phyloP scores from a whole-genome alignment of 768 basidiomycete species.

The Leucocoprinus leucothites region DNA sequence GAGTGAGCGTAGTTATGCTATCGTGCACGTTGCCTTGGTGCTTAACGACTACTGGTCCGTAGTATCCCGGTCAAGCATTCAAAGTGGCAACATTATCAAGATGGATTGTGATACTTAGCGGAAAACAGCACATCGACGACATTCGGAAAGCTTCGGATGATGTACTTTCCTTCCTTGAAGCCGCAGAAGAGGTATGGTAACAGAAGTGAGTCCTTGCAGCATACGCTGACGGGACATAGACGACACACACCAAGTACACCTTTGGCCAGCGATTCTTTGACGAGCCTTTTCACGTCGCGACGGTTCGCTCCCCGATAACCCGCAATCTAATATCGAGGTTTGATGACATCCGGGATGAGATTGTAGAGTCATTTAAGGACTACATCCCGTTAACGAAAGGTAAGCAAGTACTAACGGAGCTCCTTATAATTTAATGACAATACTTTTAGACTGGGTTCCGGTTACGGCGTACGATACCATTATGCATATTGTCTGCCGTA shows the following conservation, averaged over 20 bases:
- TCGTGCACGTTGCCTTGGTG: too few species aligned
- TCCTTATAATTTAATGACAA: too few species aligned
- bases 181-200: conserved; percentile 2
- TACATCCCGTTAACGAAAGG: conserved; percentile 27
- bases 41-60: neutral
- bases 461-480: conserved; percentile 22
- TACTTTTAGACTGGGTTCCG: conserved; percentile 32
- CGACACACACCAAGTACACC: conserved; percentile 29
- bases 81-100: conserved; percentile 22
- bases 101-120: conserved; percentile 30
- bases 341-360: conserved; percentile 38
- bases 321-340: conserved; percentile 33
- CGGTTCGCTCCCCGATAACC: conserved; percentile 22
- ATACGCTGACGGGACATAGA: conserved; percentile 20
- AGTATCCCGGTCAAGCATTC: conserved; percentile 23
- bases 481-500: conserved; percentile 32
- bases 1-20: conserved; percentile 10
- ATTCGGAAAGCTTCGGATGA: conserved; percentile 29
- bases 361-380: conserved; percentile 33
- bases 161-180: conserved; percentile 19
- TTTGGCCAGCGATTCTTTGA: conserved; percentile 20
- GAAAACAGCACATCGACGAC: conserved; percentile 27
- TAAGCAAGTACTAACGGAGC: neutral
- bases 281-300: neutral
- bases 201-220: neutral